Evolutionary conservation across 192 early-diverging fungal genomes (phyloP).

Genomic region (Chytriomyces confervae): DNA sequence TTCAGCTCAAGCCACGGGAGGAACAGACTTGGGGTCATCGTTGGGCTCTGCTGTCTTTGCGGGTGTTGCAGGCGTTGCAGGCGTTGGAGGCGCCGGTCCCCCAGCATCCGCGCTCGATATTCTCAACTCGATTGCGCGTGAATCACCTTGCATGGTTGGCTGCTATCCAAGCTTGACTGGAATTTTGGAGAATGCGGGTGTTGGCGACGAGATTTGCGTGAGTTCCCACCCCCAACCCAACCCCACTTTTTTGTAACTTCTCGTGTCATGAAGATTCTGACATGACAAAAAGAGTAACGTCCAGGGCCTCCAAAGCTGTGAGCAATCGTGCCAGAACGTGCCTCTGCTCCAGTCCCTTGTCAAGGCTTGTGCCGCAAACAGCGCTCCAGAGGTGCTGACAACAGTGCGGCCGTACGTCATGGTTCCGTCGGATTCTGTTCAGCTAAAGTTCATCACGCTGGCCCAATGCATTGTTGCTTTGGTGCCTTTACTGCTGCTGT

Average conservation of each 20-base stretch:
- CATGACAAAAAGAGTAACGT: not conserved
- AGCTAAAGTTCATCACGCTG: too few relatives aligned
- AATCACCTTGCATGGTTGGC: not conserved
- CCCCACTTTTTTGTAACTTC: not conserved
- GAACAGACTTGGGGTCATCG: not conserved
- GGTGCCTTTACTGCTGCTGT: too few relatives aligned
- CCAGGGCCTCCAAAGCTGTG: not conserved
- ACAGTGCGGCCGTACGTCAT: not conserved
- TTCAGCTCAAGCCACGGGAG: not conserved
- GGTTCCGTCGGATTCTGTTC: not conserved
- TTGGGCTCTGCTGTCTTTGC: not conserved
- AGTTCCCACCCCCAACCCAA: not conserved
- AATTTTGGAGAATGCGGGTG: not conserved
- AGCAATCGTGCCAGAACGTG: not conserved
- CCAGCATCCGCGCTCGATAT: not conserved
- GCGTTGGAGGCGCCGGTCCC: not conserved
- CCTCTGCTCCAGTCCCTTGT: not conserved
- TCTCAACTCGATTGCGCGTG: not conserved
- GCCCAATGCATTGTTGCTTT: too few relatives aligned
- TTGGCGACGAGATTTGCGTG: slow-evolving; percentile 1
- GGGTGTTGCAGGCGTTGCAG: not conserved
- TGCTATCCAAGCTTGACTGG: not conserved
- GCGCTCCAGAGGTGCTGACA: not conserved
- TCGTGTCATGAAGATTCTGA: not conserved
- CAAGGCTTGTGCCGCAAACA: not conserved